Base-by-base conservation (phyloP, 768 basidiomycete species). In the Termitomyces sp. region DNA sequence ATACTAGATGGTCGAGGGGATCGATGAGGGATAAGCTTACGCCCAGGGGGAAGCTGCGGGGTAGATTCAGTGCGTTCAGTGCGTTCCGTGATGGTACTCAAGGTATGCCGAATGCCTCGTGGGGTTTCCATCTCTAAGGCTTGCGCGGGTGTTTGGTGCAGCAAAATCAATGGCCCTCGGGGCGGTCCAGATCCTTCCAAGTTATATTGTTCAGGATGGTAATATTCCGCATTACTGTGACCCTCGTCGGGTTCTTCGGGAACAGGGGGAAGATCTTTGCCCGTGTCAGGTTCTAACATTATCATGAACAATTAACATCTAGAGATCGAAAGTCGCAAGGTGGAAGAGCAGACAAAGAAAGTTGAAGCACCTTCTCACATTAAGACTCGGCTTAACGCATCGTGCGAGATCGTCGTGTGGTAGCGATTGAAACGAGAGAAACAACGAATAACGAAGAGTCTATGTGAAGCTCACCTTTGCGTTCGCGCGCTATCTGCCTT, bases 381-480 rank as follows among this genome's bases (percentile, higher is more conserved):
- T 61, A 72, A 70, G 62, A 69, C 70, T 65, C 62, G 68, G 66
- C 66, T 69, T 42, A 58, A 51, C 22, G 28, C 26, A 62, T 57
- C 55, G 54, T 51, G 49, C 42, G 50, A 31, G 46, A 59, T 62
- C 58, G 50, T 57, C 56, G 64, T 58, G 58, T 47, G 60, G 56
- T 54, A 60, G 47, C 59, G 39, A 46, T 45, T 36, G 66, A 63
- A 24, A 66, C 70, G 69, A 62, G 67, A n/a, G n/a, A n/a, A n/a
- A 63, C 70, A 66, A 54, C 66, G 61, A 63, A 62, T 62, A 68
- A 67, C 51, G 61, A 64, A 57, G 65, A 51, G 37, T 46, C 52
- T 58, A 60, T 53, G 28, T 51, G 62, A 68, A 62, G 79, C 92
- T 88, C 77, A 94, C 94, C 94, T 89, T 86, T 88, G 64, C 89